These are phyloP conservation scores for Henckelia pumila DNA, from an alignment of 257 asterid species.

Conservation along the genomic window DNA sequence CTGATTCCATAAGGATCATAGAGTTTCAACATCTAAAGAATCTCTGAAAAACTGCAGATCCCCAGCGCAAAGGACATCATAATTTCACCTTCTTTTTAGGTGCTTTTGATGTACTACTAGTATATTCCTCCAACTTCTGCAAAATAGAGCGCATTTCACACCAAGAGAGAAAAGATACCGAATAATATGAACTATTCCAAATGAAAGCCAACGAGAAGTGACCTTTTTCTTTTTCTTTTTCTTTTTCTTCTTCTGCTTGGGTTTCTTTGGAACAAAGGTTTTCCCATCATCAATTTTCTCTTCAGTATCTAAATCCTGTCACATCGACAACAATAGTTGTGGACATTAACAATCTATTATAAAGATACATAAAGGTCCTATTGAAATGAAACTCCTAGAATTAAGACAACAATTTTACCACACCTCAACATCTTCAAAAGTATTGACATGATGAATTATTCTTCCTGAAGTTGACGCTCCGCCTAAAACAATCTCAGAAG, in stretches of 20 bases:
- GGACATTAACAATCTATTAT: neutral
- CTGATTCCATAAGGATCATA: neutral
- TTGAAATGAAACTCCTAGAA: conserved; percentile 14
- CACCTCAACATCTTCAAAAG: conserved; percentile 78
- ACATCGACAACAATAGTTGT: conserved; percentile 22
- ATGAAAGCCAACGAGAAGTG: conserved; percentile 10
- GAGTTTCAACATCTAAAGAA: conserved; percentile 23
- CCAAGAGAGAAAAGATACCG: neutral
- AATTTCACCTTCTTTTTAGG: conserved; percentile 58
- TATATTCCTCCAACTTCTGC: conserved; percentile 55
- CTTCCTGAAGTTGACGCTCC: conserved; percentile 78
- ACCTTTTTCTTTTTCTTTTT: conserved; percentile 48
- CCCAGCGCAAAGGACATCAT: conserved; percentile 25
- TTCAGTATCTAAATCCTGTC: conserved; percentile 43
- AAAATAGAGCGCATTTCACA: conserved; percentile 19
- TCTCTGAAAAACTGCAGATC: conserved; percentile 6
- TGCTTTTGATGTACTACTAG: conserved; percentile 27
- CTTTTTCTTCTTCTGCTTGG: conserved; percentile 47
- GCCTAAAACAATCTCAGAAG: conserved; percentile 41
- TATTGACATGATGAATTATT: conserved; percentile 66
- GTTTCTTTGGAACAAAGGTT: conserved; percentile 33
- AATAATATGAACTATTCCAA: conserved; percentile 4
- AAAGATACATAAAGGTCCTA: conserved; percentile 9
- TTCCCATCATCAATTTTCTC: conserved; percentile 27
- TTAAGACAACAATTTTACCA: conserved; percentile 8